phyloP scores from a whole-genome alignment of 2,329 filamentous ascomycete genomes.

The Alternaria tenuissima region DNA sequence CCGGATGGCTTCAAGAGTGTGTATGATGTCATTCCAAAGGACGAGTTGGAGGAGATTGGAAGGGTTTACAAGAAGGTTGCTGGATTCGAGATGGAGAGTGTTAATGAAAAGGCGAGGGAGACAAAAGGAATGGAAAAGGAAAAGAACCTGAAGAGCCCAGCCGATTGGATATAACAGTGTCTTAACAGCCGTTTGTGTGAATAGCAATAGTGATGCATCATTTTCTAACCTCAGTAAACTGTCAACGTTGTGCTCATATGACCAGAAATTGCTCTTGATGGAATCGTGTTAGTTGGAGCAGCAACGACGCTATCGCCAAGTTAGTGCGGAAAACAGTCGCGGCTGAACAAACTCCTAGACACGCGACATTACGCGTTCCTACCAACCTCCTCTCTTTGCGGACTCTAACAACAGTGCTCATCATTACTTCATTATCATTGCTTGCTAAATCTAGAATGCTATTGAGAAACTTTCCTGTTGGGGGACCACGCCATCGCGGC shows the following conservation, averaged over 20 bases:
- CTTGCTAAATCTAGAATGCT: not conserved
- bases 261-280: not conserved
- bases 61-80: constrained; percentile 52
- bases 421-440: constrained; percentile 1
- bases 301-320: not conserved
- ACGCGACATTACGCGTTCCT: not conserved
- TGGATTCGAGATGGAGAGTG: constrained; percentile 57
- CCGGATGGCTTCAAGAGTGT: constrained; percentile 52
- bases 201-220: not conserved
- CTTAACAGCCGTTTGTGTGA: not conserved
- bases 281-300: not conserved
- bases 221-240: not conserved
- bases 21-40: constrained; percentile 52
- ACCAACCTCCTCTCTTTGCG: not conserved
- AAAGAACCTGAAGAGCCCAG: constrained; percentile 28
- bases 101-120: constrained; percentile 52
- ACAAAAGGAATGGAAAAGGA: constrained; percentile 40
- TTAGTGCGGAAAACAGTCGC: not conserved
- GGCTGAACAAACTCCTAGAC: not conserved
- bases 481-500: not conserved
- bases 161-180: constrained; percentile 28
- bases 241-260: not conserved
- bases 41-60: constrained; percentile 53
- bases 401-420: not conserved
- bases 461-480: not conserved